Evolutionary conservation across 129 eudicot species (phyloP).

Genomic region (Flaveria bidentis): DNA sequence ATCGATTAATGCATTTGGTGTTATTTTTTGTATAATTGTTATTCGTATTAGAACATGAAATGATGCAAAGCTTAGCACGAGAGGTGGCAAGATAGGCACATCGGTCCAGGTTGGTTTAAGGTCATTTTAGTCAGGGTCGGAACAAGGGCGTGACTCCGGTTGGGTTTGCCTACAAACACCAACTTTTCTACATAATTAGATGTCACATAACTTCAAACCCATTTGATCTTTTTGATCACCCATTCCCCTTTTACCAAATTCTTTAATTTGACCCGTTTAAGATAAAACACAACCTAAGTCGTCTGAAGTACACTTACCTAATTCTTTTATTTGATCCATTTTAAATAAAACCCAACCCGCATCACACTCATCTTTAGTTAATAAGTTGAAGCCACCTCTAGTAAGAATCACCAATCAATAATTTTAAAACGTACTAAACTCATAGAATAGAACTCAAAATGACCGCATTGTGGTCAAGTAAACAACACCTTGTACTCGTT

Average conservation of each 20-base stretch:
- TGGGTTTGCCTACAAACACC: neutral
- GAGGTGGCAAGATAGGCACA: no score
- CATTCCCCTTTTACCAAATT: neutral
- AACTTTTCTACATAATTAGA: neutral
- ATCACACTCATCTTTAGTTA: no score
- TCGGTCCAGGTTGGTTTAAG: neutral
- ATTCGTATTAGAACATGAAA: neutral
- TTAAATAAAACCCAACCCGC: no score
- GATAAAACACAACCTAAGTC: neutral
- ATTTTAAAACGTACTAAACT: neutral
- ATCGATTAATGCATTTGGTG: neutral
- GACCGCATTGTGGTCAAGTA: neutral
- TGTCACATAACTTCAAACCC: neutral
- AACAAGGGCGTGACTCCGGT: neutral
- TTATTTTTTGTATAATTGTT: neutral
- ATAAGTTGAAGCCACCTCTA: no score
- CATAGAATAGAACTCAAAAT: neutral
- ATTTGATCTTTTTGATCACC: neutral
- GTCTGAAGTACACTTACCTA: neutral
- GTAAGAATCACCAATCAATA: neutral
- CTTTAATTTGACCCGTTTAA: neutral
- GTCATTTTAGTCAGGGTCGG: neutral
- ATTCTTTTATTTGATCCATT: no score
- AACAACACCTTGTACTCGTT: neutral
- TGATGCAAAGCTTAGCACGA: neutral